phyloP scores from a whole-genome alignment of 352 stramenopile species.

The Blastocystis sp. region DNA sequence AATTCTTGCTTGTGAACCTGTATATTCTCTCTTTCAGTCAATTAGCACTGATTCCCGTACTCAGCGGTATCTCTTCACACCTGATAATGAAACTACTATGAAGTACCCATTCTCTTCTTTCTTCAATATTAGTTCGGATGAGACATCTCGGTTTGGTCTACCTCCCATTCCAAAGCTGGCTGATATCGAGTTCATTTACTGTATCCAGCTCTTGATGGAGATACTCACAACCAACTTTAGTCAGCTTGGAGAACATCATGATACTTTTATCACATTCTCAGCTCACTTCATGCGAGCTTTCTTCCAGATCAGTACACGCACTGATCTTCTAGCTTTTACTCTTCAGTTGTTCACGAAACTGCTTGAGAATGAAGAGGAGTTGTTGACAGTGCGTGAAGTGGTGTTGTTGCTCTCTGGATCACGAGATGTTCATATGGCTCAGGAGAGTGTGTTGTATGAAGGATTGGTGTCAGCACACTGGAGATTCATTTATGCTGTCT shows the following conservation, averaged over 20 bases:
- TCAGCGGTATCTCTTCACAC: background rate
- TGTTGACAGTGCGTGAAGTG: conserved; percentile 1
- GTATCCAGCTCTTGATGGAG: background rate
- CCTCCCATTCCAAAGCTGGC: conserved; percentile 12
- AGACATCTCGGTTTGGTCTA: background rate
- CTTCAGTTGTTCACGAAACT: background rate
- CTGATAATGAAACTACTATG: background rate
- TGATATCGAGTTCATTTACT: conserved; percentile 18
- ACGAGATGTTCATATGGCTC: background rate
- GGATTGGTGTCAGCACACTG: background rate
- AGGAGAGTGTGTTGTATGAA: conserved; percentile 8
- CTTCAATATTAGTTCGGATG: background rate
- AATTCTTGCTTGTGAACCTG: background rate
- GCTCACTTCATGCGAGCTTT: background rate
- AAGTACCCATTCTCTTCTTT: background rate
- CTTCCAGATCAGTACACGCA: background rate
- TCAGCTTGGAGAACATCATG: background rate
- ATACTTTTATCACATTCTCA: background rate
- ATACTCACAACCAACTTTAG: background rate
- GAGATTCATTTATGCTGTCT: conserved; percentile 1
- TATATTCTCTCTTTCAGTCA: background rate
- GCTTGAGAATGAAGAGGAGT: background rate
- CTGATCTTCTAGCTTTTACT: background rate
- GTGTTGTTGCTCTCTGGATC: background rate
- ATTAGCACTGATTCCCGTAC: background rate